Percentiles rank a stretch among this genome's conserved stretches.
phyloP scores from a whole-genome alignment of 805 yeast species.

The Monosporozyma unispora region DNA sequence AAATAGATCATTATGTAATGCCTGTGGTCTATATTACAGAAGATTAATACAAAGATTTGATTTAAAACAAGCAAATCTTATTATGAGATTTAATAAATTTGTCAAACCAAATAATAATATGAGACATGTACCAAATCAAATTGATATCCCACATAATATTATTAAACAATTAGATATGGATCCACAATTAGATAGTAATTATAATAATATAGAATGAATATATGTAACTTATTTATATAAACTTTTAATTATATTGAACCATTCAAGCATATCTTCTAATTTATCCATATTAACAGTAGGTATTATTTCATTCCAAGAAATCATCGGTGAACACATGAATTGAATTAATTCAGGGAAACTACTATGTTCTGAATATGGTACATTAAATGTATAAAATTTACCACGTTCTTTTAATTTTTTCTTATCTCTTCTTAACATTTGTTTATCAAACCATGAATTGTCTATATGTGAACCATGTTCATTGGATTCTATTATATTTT shows the following conservation, averaged over 20 bases:
- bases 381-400: slow-evolving; percentile 41
- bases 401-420: slow-evolving; percentile 22
- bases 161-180: slow-evolving; percentile 12
- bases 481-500: slow-evolving; percentile 1
- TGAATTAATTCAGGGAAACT: slow-evolving; percentile 71
- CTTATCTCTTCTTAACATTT: slow-evolving; percentile 7
- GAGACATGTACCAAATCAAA: slow-evolving; percentile 22
- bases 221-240: background rate
- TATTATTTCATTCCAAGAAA: slow-evolving; percentile 46
- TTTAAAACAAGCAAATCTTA: slow-evolving; percentile 21
- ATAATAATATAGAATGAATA: background rate
- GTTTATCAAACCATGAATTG: slow-evolving; percentile 19
- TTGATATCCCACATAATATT: slow-evolving; percentile 20
- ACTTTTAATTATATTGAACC: slow-evolving; percentile 23
- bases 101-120: slow-evolving; percentile 19
- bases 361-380: slow-evolving; percentile 94
- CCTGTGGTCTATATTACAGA: slow-evolving; percentile 77
- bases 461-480: slow-evolving; percentile 7
- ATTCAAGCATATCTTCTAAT: slow-evolving; percentile 25
- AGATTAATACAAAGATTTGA: slow-evolving; percentile 41
- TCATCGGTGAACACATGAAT: slow-evolving; percentile 40
- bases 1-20: slow-evolving; percentile 77
- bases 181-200: background rate
- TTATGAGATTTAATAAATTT: slow-evolving; percentile 24
- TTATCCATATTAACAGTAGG: slow-evolving; percentile 58